Percentiles rank a stretch among this genome's conserved stretches.
phyloP scores from a whole-genome alignment of 2,329 filamentous ascomycete species.

The Teratosphaeria zuluensis region DNA sequence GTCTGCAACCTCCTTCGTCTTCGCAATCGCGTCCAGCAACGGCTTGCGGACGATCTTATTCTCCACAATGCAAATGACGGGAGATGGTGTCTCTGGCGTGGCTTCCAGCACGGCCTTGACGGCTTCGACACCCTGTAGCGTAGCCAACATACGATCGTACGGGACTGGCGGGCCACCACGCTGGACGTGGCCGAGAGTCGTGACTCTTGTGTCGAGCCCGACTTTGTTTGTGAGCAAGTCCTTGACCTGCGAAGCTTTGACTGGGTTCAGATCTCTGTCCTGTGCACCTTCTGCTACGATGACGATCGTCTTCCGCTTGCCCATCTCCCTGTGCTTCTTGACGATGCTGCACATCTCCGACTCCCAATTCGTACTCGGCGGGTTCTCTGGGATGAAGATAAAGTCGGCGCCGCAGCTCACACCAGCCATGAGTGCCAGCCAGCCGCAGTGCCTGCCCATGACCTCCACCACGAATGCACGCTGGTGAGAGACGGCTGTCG shows the following conservation, averaged over 20 bases:
- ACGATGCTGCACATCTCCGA: slow-evolving; percentile 77
- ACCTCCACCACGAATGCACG: slow-evolving; percentile 96
- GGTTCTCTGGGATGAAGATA: slow-evolving; percentile 92
- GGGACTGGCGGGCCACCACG: slow-evolving; percentile 85
- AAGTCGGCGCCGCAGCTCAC: slow-evolving; percentile 94
- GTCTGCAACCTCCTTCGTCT: slow-evolving; percentile 74
- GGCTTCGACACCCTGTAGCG: slow-evolving; percentile 86
- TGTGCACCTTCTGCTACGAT: slow-evolving; percentile 94
- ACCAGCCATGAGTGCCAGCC: slow-evolving; percentile 92
- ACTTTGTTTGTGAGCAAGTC: slow-evolving; percentile 75
- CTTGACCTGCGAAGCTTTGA: slow-evolving; percentile 72
- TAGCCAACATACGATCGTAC: slow-evolving; percentile 88
- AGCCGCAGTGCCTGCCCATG: slow-evolving; percentile 96
- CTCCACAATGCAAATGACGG: slow-evolving; percentile 92
- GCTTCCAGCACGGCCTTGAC: slow-evolving; percentile 86
- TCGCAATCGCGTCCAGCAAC: slow-evolving; percentile 75
- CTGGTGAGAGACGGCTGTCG: slow-evolving; percentile 87
- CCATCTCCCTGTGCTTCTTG: slow-evolving; percentile 67
- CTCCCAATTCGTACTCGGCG: slow-evolving; percentile 77
- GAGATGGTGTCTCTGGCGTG: slow-evolving; percentile 79
- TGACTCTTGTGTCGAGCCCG: slow-evolving; percentile 83
- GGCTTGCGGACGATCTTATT: slow-evolving; percentile 93
- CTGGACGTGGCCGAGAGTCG: slow-evolving; percentile 94
- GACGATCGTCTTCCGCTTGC: slow-evolving; percentile 96
- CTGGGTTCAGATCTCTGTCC: slow-evolving; percentile 73